Conservation (phyloP, 2,329 filamentous ascomycete species). For the Chaetothyriales sp. region DNA sequence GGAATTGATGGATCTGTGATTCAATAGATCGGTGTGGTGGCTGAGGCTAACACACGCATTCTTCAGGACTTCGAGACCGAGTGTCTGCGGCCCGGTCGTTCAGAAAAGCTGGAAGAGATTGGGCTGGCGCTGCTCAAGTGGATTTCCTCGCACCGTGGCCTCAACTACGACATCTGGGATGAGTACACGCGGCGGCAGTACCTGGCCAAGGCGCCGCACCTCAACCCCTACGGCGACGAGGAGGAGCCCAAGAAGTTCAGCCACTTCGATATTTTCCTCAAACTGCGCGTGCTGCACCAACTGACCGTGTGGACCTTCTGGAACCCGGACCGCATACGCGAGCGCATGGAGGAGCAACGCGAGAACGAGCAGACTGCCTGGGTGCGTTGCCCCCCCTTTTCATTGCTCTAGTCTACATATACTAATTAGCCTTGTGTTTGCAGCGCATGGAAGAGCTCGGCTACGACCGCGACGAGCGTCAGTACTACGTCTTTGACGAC, state of each 20-base stretch:
- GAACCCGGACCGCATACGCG: constrained; percentile 72
- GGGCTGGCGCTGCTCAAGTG: constrained; percentile 80
- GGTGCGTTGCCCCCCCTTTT: constrained; percentile 44
- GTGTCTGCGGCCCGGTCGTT: constrained; percentile 61
- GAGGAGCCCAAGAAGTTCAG: constrained; percentile 59
- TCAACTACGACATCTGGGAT: constrained; percentile 80
- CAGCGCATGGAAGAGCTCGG: constrained; percentile 41
- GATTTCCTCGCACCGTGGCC: constrained; percentile 79
- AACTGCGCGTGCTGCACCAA: constrained; percentile 67
- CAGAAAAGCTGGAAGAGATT: constrained; percentile 61
- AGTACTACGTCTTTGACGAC: constrained; percentile 84
- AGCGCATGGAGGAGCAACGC: constrained; percentile 65
- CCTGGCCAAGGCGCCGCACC: constrained; percentile 57
- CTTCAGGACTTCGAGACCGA: constrained; percentile 71
- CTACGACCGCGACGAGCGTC: constrained; percentile 74
- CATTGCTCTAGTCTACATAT: constrained; percentile 6
- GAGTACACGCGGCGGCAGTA: constrained; percentile 88
- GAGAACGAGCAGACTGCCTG: constrained; percentile 69
- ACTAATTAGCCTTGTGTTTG: constrained; percentile 5
- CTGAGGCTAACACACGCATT: constrained; percentile 1
- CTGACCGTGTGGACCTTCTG: constrained; percentile 79
- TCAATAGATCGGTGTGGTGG: neutral
- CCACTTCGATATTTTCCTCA: constrained; percentile 68
- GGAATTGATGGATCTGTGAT: neutral
- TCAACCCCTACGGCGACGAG: constrained; percentile 72